These are phyloP conservation scores for Lachancea thermotolerans DNA, from an alignment of 805 yeast genomes.

Conservation along the genomic window DNA sequence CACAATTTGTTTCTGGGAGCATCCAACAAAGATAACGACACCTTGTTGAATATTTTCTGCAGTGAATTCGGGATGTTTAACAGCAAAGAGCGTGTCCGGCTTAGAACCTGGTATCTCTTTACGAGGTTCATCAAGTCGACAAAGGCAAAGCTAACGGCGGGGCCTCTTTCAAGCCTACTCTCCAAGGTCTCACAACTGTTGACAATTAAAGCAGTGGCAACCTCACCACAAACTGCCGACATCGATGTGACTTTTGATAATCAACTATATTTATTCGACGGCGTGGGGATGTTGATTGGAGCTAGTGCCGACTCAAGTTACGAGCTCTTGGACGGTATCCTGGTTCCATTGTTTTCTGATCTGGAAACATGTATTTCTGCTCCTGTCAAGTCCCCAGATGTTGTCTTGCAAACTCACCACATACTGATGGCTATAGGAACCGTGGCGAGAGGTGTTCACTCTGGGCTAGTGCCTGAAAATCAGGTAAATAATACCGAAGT, in stretches of 20 bases:
- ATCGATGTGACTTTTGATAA: constrained; percentile 63
- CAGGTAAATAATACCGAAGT: constrained; percentile 34
- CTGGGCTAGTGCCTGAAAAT: constrained; percentile 34
- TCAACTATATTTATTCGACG: constrained; percentile 79
- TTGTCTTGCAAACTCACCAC: constrained; percentile 76
- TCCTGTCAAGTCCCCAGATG: constrained; percentile 36
- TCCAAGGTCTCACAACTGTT: constrained; percentile 56
- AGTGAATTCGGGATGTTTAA: constrained; percentile 79
- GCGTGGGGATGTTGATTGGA: constrained; percentile 68
- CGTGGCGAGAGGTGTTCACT: constrained; percentile 75
- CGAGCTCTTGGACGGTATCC: constrained; percentile 52
- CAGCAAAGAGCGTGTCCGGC: constrained; percentile 62
- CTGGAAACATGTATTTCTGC: constrained; percentile 58
- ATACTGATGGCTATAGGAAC: constrained; percentile 85
- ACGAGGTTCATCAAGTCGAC: constrained; percentile 74
- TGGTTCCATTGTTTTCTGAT: constrained; percentile 68
- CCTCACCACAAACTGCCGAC: constrained; percentile 33
- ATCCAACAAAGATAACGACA: constrained; percentile 39
- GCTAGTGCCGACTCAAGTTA: constrained; percentile 38
- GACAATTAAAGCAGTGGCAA: constrained; percentile 39
- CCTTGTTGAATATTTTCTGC: constrained; percentile 70
- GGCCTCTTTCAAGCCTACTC: constrained; percentile 49
- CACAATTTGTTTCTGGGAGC: constrained; percentile 54
- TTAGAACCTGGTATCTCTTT: constrained; percentile 86
- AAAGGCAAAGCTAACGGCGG: constrained; percentile 52